Percentiles rank a stretch among this genome's conserved stretches.
Evolutionary conservation across 352 stramenopile species (phyloP).

Genomic region (Globisporangium takayamanum): DNA sequence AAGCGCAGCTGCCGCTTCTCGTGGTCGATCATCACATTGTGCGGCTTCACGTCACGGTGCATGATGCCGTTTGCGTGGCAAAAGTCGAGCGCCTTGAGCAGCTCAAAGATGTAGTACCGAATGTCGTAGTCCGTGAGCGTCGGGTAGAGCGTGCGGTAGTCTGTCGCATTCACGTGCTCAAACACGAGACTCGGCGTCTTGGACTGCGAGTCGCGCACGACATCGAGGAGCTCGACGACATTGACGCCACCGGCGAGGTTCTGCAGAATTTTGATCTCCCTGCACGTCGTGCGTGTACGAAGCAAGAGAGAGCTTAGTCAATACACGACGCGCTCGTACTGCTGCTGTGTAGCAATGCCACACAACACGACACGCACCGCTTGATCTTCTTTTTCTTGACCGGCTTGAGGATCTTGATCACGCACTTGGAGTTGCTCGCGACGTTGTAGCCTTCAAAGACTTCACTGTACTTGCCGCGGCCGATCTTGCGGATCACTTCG

Average conservation of each 20-base stretch:
- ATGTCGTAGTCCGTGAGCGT: constrained; percentile 98
- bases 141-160: constrained; percentile 99
- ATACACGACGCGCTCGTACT: neutral
- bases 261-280: constrained; percentile 99
- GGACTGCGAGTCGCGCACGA: constrained; percentile 96
- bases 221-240: constrained; percentile 98
- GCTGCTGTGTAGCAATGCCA: neutral
- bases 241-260: constrained; percentile 98
- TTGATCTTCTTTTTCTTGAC: constrained; percentile 99
- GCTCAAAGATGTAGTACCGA: constrained; percentile 99
- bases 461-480: constrained; percentile 98
- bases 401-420: constrained; percentile 99
- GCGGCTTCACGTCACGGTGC: constrained; percentile 98
- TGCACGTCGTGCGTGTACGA: constrained; percentile 8
- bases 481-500: constrained; percentile 99
- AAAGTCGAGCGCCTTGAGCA: constrained; percentile 95
- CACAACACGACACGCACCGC: constrained; percentile 30
- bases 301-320: neutral
- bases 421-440: constrained; percentile 94
- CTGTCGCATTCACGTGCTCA: constrained; percentile 98
- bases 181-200: constrained; percentile 99
- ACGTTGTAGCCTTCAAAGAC: constrained; percentile 98
- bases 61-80: constrained; percentile 99
- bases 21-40: constrained; percentile 95
- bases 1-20: constrained; percentile 91